Conservation (phyloP, 2,329 filamentous ascomycete species). For the Colletotrichum neosansevieriae region DNA sequence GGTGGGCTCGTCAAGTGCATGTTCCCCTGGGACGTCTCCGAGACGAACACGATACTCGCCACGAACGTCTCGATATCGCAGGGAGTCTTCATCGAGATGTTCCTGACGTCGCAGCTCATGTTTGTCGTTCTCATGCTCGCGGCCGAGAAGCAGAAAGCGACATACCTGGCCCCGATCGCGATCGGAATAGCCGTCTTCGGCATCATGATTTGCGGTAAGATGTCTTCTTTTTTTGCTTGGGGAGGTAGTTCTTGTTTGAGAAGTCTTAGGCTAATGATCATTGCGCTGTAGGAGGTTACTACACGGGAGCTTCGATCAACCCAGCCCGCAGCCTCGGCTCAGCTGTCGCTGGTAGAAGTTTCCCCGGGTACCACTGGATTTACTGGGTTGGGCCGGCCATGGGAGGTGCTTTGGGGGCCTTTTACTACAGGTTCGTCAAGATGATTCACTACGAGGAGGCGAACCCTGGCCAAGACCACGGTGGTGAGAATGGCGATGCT, state of each 20-base stretch:
- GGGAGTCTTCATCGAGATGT: conserved; percentile 76
- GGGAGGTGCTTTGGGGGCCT: conserved; percentile 24
- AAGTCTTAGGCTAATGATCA: too few species aligned
- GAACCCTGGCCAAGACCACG: conserved; percentile 41
- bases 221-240: too few species aligned
- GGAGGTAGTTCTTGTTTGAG: too few species aligned
- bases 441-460: conserved; percentile 38
- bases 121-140: conserved; percentile 77
- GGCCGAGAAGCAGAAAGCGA: conserved; percentile 79
- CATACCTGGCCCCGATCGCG: conserved; percentile 76
- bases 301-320: conserved; percentile 63
- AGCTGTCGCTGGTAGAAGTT: conserved; percentile 55
- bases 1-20: conserved; percentile 67
- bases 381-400: conserved; percentile 51
- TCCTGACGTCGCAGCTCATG: conserved; percentile 73
- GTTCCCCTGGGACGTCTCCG: conserved; percentile 67
- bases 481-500: conserved; percentile 1
- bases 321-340: conserved; percentile 64
- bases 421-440: conserved; percentile 40
- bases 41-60: conserved; percentile 50
- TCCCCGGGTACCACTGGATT: conserved; percentile 64
- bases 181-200: conserved; percentile 78
- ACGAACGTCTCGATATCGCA: conserved; percentile 54
- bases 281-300: conserved; percentile 53
- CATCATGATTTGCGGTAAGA: conserved; percentile 12